phyloP scores from a whole-genome alignment of 805 yeast species.

The Kuraishia ogatae region DNA sequence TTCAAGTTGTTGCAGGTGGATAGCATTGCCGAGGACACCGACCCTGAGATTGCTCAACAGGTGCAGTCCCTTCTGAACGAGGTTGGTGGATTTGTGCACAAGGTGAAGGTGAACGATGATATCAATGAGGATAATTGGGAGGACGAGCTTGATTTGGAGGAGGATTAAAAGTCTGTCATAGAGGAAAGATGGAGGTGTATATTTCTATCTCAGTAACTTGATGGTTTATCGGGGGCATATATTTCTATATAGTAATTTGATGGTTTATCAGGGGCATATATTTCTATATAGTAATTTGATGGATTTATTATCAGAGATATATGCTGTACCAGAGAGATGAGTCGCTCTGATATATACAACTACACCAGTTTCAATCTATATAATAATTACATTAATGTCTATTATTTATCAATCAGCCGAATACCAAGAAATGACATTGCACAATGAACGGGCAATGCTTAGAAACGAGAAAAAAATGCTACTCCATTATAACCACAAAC shows the following conservation, averaged over 20 bases:
- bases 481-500: not conserved
- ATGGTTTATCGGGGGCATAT: not conserved
- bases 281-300: too few relatives aligned
- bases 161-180: conserved; percentile 7
- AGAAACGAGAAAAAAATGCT: not conserved
- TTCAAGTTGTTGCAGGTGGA: conserved; percentile 27
- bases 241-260: not conserved
- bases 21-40: conserved; percentile 29
- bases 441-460: not conserved
- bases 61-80: conserved; percentile 39
- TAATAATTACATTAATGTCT: not conserved
- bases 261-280: not conserved
- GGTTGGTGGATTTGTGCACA: conserved; percentile 52
- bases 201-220: not conserved
- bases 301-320: too few relatives aligned
- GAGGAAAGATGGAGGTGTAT: too few relatives aligned
- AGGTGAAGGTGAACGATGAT: conserved; percentile 26
- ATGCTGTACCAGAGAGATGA: too few relatives aligned
- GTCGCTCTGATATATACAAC: too few relatives aligned
- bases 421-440: not conserved
- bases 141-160: conserved; percentile 35
- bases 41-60: conserved; percentile 51
- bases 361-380: not conserved
- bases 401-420: not conserved
- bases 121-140: conserved; percentile 39